A percentile compares a stretch with the other conserved stretches of the same genome.
Conservation (phyloP, 345 rosid genomes). For the Gossypium arboreum region DNA sequence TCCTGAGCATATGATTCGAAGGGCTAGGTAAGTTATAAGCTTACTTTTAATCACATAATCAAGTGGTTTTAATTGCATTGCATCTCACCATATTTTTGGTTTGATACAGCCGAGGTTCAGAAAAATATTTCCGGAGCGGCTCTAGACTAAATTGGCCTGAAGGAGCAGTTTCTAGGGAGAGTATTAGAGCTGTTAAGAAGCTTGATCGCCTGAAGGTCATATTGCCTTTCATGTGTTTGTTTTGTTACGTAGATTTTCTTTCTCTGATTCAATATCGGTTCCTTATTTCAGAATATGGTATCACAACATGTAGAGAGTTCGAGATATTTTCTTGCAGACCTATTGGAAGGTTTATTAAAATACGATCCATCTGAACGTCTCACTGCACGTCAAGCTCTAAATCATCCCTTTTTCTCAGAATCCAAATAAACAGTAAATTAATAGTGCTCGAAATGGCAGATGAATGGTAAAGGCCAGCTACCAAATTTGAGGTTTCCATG, state of each 20-base stretch:
- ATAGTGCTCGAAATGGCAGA: constrained; percentile 10
- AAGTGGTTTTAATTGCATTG: background rate
- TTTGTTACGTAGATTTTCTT: background rate
- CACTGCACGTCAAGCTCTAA: constrained; percentile 59
- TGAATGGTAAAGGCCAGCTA: background rate
- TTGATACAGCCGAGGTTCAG: constrained; percentile 24
- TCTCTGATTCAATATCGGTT: background rate
- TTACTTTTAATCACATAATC: background rate
- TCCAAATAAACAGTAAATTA: background rate
- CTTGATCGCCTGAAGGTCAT: constrained; percentile 55
- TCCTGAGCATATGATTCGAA: constrained; percentile 8
- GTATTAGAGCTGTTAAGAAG: constrained; percentile 76
- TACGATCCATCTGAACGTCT: constrained; percentile 70
- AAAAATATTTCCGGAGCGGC: constrained; percentile 65
- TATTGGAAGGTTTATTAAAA: constrained; percentile 54
- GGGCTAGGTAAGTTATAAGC: background rate
- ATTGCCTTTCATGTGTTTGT: background rate
- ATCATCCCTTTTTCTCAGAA: constrained; percentile 58
- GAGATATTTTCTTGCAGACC: constrained; percentile 40
- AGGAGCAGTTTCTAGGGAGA: constrained; percentile 74
- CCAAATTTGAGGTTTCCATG: background rate
- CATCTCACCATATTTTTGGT: constrained; percentile 1
- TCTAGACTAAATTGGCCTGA: constrained; percentile 76
- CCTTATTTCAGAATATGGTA: constrained; percentile 50
- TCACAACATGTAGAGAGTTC: constrained; percentile 45